A percentile compares a stretch with the other conserved stretches of the same genome.
phyloP scores from a whole-genome alignment of 345 rosid species.

The Heritiera littoralis region DNA sequence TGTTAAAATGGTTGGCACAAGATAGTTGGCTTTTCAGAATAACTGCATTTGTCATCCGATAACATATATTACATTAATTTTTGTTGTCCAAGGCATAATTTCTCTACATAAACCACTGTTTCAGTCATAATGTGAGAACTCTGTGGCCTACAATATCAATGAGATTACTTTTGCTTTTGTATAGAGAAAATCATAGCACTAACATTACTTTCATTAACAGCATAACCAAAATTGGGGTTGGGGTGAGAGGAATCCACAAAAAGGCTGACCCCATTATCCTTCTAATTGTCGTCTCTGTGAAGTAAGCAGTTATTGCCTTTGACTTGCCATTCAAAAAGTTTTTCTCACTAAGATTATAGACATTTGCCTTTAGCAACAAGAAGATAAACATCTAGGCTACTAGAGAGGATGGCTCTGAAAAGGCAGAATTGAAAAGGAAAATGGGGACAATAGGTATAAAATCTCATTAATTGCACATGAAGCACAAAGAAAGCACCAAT shows the following conservation, averaged over 20 bases:
- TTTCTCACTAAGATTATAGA: slow-evolving; percentile 58
- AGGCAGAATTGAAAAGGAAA: neutral
- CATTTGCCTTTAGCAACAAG: slow-evolving; percentile 2
- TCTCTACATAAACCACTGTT: neutral
- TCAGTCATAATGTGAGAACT: neutral
- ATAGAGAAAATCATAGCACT: neutral
- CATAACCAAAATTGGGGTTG: neutral
- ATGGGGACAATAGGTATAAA: neutral
- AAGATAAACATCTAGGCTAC: neutral
- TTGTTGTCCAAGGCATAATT: neutral
- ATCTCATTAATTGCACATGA: no score
- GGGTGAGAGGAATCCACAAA: slow-evolving; percentile 1
- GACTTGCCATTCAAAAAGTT: slow-evolving; percentile 83
- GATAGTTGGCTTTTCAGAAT: neutral
- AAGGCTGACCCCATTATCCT: neutral
- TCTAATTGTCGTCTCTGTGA: slow-evolving; percentile 28
- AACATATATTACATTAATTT: neutral
- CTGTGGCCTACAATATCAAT: neutral
- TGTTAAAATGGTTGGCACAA: neutral
- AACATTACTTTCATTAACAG: neutral
- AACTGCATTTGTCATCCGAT: neutral
- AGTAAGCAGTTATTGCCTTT: slow-evolving; percentile 90
- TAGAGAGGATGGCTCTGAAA: neutral
- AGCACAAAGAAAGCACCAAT: neutral
- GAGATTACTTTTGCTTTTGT: neutral